Evolutionary conservation across 192 early-diverging fungal genomes (phyloP).

Genomic region (Coemansia sp.): DNA sequence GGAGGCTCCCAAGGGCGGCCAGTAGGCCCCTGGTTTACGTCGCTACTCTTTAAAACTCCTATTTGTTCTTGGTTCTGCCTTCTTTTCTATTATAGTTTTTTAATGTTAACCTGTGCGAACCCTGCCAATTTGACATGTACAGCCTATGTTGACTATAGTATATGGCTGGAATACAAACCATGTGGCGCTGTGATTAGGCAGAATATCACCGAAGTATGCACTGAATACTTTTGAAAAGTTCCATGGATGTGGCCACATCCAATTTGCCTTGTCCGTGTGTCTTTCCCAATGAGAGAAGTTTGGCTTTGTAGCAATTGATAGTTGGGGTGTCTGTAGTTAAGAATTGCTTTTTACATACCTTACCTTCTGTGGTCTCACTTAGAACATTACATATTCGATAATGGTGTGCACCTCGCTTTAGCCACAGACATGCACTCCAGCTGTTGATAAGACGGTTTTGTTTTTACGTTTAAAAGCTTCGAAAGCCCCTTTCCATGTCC

Average conservation of each 20-base stretch:
- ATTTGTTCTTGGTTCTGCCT: not conserved
- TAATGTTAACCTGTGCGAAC: not conserved
- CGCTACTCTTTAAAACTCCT: not conserved
- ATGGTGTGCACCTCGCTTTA: not conserved
- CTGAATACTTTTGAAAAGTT: not conserved
- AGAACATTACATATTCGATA: not conserved
- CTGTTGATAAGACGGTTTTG: not conserved
- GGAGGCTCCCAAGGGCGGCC: constrained; percentile 29
- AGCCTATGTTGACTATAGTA: too few relatives aligned
- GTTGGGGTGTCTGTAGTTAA: too few relatives aligned
- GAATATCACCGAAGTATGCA: not conserved
- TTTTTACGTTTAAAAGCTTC: not conserved
- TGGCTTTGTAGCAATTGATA: too few relatives aligned
- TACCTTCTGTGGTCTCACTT: not conserved
- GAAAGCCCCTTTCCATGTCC: not conserved
- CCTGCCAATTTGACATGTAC: not conserved
- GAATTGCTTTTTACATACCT: too few relatives aligned
- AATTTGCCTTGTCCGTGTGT: not conserved
- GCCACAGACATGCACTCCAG: not conserved
- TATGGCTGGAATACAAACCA: too few relatives aligned
- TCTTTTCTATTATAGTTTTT: not conserved
- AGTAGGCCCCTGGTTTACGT: not conserved
- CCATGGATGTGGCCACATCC: not conserved
- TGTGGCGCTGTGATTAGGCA: not conserved
- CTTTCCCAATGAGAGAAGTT: too few relatives aligned